Percentiles rank a stretch among this genome's conserved stretches.
Conservation (phyloP, 2,329 filamentous ascomycete genomes). For the Sclerotinia minor region DNA sequence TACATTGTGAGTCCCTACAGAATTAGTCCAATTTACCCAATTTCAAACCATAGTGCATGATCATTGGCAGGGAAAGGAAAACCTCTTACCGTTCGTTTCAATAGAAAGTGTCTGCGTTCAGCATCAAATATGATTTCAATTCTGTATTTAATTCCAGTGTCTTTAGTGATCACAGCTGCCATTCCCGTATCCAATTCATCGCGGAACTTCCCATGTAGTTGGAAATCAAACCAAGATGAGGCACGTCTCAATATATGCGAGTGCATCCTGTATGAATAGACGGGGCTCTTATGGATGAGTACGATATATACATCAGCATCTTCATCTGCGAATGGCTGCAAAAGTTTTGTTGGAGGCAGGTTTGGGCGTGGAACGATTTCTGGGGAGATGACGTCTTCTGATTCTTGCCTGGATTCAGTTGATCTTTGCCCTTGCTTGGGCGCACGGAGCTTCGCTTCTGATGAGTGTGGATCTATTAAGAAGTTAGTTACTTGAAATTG, state of each 20-base stretch:
- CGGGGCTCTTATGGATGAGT: neutral
- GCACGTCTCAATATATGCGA: neutral
- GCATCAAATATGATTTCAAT: neutral
- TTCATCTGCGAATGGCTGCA: neutral
- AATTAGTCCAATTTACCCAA: neutral
- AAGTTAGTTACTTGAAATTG: neutral
- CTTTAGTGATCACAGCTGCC: rapidly evolving
- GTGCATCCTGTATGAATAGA: neutral
- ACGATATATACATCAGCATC: slow-evolving; percentile 10
- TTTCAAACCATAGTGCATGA: neutral
- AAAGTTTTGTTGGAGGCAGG: rapidly evolving
- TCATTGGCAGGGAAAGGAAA: neutral
- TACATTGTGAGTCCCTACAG: slow-evolving; percentile 3
- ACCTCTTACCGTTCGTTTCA: neutral
- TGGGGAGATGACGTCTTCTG: neutral
- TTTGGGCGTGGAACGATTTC: neutral
- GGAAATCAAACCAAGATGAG: neutral
- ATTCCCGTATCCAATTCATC: neutral
- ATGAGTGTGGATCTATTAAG: neutral
- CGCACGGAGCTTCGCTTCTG: neutral
- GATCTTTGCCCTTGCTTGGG: neutral
- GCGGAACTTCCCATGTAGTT: no score
- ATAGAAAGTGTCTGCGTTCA: neutral
- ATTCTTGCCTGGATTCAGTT: neutral
- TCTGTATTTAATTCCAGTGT: neutral